A percentile compares a stretch with the other conserved stretches of the same genome.
These are phyloP conservation scores for Oryza glumipatula DNA, from an alignment of 176 grass and related monocot species.

Conservation along the genomic window DNA sequence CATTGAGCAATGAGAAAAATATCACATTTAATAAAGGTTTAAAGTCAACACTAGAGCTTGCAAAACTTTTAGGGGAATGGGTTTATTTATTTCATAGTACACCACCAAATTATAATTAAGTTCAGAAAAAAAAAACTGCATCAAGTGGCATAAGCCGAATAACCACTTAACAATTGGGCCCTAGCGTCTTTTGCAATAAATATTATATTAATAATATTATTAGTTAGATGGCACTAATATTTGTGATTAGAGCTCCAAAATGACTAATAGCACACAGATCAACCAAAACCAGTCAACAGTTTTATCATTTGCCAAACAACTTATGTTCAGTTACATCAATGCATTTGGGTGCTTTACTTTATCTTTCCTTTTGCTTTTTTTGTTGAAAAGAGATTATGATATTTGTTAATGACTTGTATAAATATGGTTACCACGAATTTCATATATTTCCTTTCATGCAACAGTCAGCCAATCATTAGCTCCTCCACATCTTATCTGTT, in stretches of 20 bases:
- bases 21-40: slow-evolving; percentile 2
- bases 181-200: slow-evolving; percentile 17
- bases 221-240: slow-evolving; percentile 34
- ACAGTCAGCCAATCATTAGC: slow-evolving; percentile 49
- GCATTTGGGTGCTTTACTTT: slow-evolving; percentile 32
- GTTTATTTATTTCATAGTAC: slow-evolving; percentile 42
- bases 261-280: slow-evolving; percentile 43
- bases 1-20: slow-evolving; percentile 21
- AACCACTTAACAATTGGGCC: slow-evolving; percentile 32
- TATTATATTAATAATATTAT: slow-evolving; percentile 10
- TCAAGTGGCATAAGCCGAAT: slow-evolving; percentile 29
- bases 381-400: slow-evolving; percentile 40
- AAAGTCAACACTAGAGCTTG: slow-evolving; percentile 47
- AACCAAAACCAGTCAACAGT: slow-evolving; percentile 49
- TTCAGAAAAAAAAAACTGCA: slow-evolving; percentile 24
- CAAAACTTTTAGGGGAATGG: slow-evolving; percentile 13
- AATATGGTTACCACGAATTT: slow-evolving; percentile 43
- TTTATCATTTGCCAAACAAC: slow-evolving; percentile 47
- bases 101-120: slow-evolving; percentile 30
- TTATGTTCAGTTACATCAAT: slow-evolving; percentile 35
- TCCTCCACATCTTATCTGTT: slow-evolving; percentile 47
- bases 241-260: slow-evolving; percentile 38
- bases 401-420: slow-evolving; percentile 40
- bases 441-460: slow-evolving; percentile 34
- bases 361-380: slow-evolving; percentile 39